Conservation (phyloP, 305 asterid genomes). For the Fraxinus sp. region DNA sequence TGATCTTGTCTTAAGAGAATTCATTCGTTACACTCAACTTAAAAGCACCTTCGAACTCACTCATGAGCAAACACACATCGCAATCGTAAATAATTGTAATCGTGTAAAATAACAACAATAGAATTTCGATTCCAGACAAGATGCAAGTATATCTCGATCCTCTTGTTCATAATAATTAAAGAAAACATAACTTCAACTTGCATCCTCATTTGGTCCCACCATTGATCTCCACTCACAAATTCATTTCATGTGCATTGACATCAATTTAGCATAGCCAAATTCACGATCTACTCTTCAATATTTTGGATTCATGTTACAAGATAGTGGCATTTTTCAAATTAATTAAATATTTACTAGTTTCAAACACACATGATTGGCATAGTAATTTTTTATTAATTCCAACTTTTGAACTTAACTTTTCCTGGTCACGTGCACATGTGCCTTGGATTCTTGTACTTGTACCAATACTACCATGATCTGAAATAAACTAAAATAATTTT, state of each 20-base stretch:
- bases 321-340: neutral
- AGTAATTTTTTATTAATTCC: neutral
- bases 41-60: neutral
- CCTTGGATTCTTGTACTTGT: conserved; percentile 34
- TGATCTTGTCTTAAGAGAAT: neutral
- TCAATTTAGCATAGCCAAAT: neutral
- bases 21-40: neutral
- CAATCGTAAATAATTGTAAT: neutral
- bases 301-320: neutral
- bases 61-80: neutral
- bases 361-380: neutral
- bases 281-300: neutral
- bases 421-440: conserved; percentile 54
- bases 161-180: neutral
- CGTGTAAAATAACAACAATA: neutral
- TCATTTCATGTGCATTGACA: neutral
- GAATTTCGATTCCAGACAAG: neutral
- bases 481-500: conserved; percentile 12
- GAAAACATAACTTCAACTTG: neutral
- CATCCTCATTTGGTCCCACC: neutral
- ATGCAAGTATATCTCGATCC: neutral
- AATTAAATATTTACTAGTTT: neutral
- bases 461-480: conserved; percentile 19
- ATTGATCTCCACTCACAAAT: neutral
- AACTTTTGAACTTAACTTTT: conserved; percentile 23